phyloP scores from a whole-genome alignment of 2,329 filamentous ascomycete genomes.

The Penicillium sp. region DNA sequence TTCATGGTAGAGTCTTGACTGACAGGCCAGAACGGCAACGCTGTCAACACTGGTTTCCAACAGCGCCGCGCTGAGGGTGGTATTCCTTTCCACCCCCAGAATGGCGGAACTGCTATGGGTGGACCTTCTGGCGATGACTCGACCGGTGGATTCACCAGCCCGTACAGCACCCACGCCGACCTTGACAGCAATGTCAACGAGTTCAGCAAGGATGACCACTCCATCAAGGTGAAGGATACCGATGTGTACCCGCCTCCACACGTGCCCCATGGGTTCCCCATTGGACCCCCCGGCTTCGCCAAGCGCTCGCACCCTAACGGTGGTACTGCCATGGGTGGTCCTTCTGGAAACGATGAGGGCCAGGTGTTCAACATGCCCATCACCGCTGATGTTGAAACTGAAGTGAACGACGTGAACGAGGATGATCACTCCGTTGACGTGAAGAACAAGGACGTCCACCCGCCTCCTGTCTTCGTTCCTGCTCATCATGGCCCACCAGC shows the following conservation, averaged over 20 bases:
- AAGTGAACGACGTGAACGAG: slow-evolving; percentile 14
- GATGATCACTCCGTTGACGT: slow-evolving; percentile 20
- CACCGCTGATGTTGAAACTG: slow-evolving; percentile 15
- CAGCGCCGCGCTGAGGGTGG: slow-evolving; percentile 4
- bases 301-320: slow-evolving; percentile 14
- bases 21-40: not conserved
- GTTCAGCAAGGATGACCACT: slow-evolving; percentile 20
- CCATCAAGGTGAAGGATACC: slow-evolving; percentile 17
- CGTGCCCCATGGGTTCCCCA: slow-evolving; percentile 7
- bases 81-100: slow-evolving; percentile 1
- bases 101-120: slow-evolving; percentile 17
- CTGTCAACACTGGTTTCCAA: slow-evolving; percentile 6
- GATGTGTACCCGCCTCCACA: slow-evolving; percentile 10
- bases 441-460: slow-evolving; percentile 16
- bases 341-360: slow-evolving; percentile 22
- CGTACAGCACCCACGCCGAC: slow-evolving; percentile 13
- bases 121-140: slow-evolving; percentile 19
- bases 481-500: not conserved
- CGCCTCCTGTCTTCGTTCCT: slow-evolving; percentile 2
- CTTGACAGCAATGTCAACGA: slow-evolving; percentile 14
- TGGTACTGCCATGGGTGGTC: slow-evolving; percentile 19
- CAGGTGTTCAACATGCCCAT: slow-evolving; percentile 22
- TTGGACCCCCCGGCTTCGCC: slow-evolving; percentile 7
- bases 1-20: not conserved
- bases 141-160: slow-evolving; percentile 11